These are phyloP conservation scores for Schwanniomyces occidentalis DNA, from an alignment of 805 yeast species.

Conservation along the genomic window DNA sequence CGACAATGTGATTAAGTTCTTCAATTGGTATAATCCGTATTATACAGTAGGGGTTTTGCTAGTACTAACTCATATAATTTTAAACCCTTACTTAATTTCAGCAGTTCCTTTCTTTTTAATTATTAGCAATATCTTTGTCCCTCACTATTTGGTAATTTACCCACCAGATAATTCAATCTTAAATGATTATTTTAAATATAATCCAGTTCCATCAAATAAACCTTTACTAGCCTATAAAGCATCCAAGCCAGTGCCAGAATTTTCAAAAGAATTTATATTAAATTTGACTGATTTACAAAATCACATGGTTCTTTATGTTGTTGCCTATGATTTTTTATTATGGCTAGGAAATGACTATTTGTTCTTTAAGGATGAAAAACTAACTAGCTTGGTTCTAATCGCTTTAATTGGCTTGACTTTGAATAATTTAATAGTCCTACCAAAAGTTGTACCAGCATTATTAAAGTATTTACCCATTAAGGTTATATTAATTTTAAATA, in stretches of 20 bases:
- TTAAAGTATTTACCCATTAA: slow-evolving; percentile 29
- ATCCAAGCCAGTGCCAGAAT: slow-evolving; percentile 75
- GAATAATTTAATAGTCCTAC: slow-evolving; percentile 25
- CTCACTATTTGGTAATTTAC: slow-evolving; percentile 62
- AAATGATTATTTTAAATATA: slow-evolving; percentile 16
- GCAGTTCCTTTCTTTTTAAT: slow-evolving; percentile 57
- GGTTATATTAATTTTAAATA: slow-evolving; percentile 28
- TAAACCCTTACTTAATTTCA: slow-evolving; percentile 59
- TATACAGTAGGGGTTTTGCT: slow-evolving; percentile 60
- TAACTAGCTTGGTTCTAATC: slow-evolving; percentile 55
- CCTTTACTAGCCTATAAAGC: slow-evolving; percentile 47
- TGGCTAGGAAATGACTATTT: slow-evolving; percentile 55
- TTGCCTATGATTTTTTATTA: slow-evolving; percentile 57
- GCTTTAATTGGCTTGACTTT: slow-evolving; percentile 25
- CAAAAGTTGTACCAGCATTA: slow-evolving; percentile 29
- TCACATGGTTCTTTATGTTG: slow-evolving; percentile 66
- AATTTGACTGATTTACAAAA: slow-evolving; percentile 85
- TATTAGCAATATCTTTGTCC: slow-evolving; percentile 59
- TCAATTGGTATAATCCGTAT: slow-evolving; percentile 65
- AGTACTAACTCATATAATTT: slow-evolving; percentile 50
- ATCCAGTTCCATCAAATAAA: slow-evolving; percentile 47
- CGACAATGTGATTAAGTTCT: slow-evolving; percentile 54
- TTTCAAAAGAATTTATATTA: slow-evolving; percentile 72
- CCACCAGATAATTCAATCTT: slow-evolving; percentile 53
- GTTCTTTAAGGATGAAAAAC: slow-evolving; percentile 61